Evolutionary conservation across 768 basidiomycete genomes (phyloP).

Genomic region (Fibroporia radiculosa): DNA sequence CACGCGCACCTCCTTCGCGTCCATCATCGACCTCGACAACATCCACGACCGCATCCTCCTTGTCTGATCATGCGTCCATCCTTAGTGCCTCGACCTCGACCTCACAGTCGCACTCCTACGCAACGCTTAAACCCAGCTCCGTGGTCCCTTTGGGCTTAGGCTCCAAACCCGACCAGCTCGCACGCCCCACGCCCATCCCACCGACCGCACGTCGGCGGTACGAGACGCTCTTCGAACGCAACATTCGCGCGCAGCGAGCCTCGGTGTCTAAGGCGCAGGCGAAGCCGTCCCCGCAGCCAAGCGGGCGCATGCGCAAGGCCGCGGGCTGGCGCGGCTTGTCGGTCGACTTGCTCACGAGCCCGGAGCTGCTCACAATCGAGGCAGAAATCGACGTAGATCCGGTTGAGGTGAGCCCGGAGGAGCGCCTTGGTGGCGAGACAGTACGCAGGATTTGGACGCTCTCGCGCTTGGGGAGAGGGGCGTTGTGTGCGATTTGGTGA

Average conservation of each 20-base stretch:
- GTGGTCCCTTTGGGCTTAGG: slow-evolving; percentile 5
- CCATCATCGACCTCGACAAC: slow-evolving; percentile 28
- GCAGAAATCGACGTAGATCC: slow-evolving; percentile 7
- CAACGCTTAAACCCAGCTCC: neutral
- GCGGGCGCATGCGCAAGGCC: slow-evolving; percentile 42
- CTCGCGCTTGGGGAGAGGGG: slow-evolving; percentile 46
- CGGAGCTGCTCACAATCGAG: slow-evolving; percentile 17
- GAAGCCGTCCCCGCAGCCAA: slow-evolving; percentile 20
- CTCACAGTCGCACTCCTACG: slow-evolving; percentile 19
- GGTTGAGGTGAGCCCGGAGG: slow-evolving; percentile 32
- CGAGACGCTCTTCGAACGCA: slow-evolving; percentile 57
- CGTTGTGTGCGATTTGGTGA: slow-evolving; percentile 62
- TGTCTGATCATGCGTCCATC: slow-evolving; percentile 60
- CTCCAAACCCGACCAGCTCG: slow-evolving; percentile 25
- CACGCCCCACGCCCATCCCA: slow-evolving; percentile 62
- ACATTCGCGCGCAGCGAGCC: slow-evolving; percentile 41
- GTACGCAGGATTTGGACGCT: slow-evolving; percentile 57
- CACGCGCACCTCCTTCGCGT: slow-evolving; percentile 28
- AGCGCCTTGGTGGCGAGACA: slow-evolving; percentile 46
- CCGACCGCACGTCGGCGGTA: slow-evolving; percentile 56
- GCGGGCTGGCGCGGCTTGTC: slow-evolving; percentile 72
- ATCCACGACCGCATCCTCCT: slow-evolving; percentile 17
- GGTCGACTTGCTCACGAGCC: slow-evolving; percentile 52
- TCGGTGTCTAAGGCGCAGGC: slow-evolving; percentile 12
- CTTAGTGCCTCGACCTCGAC: slow-evolving; percentile 39